These are phyloP conservation scores for Ogataea nonfermentans DNA, from an alignment of 805 yeast genomes.

Conservation along the genomic window DNA sequence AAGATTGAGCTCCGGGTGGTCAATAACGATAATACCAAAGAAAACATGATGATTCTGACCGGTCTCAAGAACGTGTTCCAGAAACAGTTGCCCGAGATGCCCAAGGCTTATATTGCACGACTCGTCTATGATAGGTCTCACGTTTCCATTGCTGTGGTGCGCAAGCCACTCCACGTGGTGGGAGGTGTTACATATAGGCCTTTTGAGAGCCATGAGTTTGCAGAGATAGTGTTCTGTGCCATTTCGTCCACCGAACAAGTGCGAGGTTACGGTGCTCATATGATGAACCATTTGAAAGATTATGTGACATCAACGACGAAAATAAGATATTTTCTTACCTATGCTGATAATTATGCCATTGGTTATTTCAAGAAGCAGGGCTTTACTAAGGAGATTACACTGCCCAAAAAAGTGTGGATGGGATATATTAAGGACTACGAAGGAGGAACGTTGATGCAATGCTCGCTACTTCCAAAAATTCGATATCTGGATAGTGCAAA, in stretches of 20 bases:
- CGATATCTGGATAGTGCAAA: constrained; percentile 88
- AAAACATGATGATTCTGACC: constrained; percentile 85
- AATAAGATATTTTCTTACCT: constrained; percentile 82
- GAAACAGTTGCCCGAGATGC: constrained; percentile 98
- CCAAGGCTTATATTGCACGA: constrained; percentile 92
- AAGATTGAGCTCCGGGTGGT: constrained; percentile 94
- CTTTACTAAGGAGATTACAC: constrained; percentile 88
- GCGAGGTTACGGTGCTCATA: constrained; percentile 96
- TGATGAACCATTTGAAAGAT: constrained; percentile 97
- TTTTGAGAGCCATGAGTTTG: constrained; percentile 84
- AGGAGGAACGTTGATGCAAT: constrained; percentile 98
- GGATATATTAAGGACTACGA: constrained; percentile 98
- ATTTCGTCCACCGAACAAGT: constrained; percentile 97
- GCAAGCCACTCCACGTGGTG: constrained; percentile 82
- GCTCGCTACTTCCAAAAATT: constrained; percentile 85
- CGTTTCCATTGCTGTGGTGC: constrained; percentile 91
- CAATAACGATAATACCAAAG: constrained; percentile 86
- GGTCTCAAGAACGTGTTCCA: constrained; percentile 96
- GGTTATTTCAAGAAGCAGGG: constrained; percentile 99
- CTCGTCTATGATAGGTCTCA: constrained; percentile 93
- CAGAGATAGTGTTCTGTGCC: constrained; percentile 98
- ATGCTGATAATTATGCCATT: constrained; percentile 98
- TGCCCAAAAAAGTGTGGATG: constrained; percentile 90
- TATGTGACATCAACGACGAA: constrained; percentile 87
- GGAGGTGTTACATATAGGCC: constrained; percentile 98